Evolutionary conservation across 2,329 filamentous ascomycete genomes (phyloP).

Genomic region (Orbilia blumenaviensis): DNA sequence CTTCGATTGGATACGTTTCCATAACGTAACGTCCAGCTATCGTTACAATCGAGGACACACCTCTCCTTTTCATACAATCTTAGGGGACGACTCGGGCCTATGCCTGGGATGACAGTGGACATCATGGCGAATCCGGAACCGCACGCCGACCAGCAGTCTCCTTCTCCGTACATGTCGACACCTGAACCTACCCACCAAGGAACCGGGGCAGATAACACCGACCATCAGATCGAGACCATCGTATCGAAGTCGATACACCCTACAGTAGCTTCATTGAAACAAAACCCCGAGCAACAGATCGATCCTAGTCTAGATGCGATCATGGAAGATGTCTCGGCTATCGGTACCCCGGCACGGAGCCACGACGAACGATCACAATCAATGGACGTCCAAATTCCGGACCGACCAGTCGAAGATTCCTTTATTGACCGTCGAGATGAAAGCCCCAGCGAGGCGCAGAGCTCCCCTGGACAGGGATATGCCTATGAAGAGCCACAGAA

Average conservation of each 20-base stretch:
- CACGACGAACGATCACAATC: conserved; percentile 27
- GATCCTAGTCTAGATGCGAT: conserved; percentile 41
- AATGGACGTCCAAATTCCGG: conserved; percentile 36
- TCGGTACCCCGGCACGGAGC: background rate
- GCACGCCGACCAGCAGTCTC: conserved; percentile 34
- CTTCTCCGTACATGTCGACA: conserved; percentile 46
- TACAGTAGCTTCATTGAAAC: conserved; percentile 3
- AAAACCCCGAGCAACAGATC: conserved; percentile 21
- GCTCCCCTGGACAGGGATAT: conserved; percentile 41
- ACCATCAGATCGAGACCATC: conserved; percentile 32
- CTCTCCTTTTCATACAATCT: background rate
- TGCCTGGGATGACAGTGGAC: conserved; percentile 38
- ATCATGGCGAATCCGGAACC: conserved; percentile 53
- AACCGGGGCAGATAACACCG: conserved; percentile 20
- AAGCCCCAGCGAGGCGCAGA: conserved; percentile 41
- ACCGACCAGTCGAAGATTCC: conserved; percentile 38
- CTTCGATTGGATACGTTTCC: conserved; percentile 3
- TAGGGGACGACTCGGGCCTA: conserved; percentile 31
- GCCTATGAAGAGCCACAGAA: conserved; percentile 46
- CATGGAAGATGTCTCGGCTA: conserved; percentile 40
- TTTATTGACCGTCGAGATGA: conserved; percentile 48
- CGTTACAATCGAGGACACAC: background rate
- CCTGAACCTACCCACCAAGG: conserved; percentile 24
- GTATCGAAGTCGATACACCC: conserved; percentile 33
- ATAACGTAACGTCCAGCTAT: background rate